Evolutionary conservation across 2,329 filamentous ascomycete species (phyloP), one percentile per base, ranked within the genome.

Genomic region (Clonostachys rhizophaga): DNA sequence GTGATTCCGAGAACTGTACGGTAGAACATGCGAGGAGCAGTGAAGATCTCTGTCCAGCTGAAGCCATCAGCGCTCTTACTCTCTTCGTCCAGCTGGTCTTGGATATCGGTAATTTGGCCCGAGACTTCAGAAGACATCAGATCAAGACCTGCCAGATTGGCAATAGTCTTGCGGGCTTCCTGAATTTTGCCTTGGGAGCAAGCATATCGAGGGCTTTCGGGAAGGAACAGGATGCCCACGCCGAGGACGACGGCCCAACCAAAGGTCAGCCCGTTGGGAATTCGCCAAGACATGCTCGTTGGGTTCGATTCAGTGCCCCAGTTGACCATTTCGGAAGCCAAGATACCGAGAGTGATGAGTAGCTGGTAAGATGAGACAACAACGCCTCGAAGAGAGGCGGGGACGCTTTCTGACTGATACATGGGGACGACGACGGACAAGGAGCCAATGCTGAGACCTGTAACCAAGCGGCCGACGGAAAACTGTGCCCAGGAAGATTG

Each of bases 311-410:
- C 68, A 6, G 83, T 87, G 7, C 81, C 81, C 57, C 69, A 86
- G 60, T 86, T 84, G 62, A 79, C 70, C 62, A 78, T 72, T 55
- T 80, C 76, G 40, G 74, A 70, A 18, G 67, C 68, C 71, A 75
- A 81, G 60, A 88, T 86, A 43, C 84, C 84, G 30, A 86, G 68
- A 0, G 84, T 87, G 59, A 87, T 83, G 61, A 86, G 79, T 4
- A 87, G 74, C 68, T 87, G 84, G 62, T 87, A 87, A 45, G 74
- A 78, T 2, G 77, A 75, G 33, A 87, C 76, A 37, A 87, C 71
- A 7, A 81, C 71, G 56, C 82, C 82, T 55, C 84, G 78, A 44
- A 87, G 78, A 49, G 81, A 75, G 50, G 81, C 74, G 0, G 84
- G 84, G 5, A 79, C 78, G 48, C 76, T 82, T 63, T 88, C 84